Base-by-base conservation (phyloP, 23 red algal species). In the Gracilariopsis chorda region DNA sequence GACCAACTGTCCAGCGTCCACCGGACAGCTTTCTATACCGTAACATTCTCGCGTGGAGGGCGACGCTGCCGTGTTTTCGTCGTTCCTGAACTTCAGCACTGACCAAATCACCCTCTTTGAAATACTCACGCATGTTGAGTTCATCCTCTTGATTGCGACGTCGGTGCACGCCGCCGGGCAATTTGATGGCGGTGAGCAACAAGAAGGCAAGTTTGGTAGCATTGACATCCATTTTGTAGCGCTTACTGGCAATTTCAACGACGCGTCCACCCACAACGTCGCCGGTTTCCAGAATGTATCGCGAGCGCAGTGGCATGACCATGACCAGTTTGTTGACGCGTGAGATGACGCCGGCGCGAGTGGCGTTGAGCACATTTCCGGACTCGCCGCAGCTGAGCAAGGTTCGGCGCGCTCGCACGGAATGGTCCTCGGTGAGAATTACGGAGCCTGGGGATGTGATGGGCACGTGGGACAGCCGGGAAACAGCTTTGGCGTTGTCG, bases 271-370 rank as follows among this genome's bases (percentile, higher is more conserved):
- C 87, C 30, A 99, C 93, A 14, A 99, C 97, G 86, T 99, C 97
- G 10, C 97, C 97, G 13, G 95, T 93, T 60, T 99, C 93, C 4
- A 93, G 91, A 20, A 90, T 72, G 81, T 99, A 99, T 19, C 90
- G 82, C 21, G 92, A 69, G 52, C 93, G 89, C 52, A 95, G 69
- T 7, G 97, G 90, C 37, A 83, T 81, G 0, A 99, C 93, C 48
- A 94, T 88, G 19, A 99, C 93, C 3, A 99, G 91, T 67, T 96
- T 95, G 88, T 99, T 99, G 24, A 99, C 84, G 49, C 95, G 95
- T 53, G 93, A 82, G 16, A 98, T 90, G 1, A 94, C 83, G 16
- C 95, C 95, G 2, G 95, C 78, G 6, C 90, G 52, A 33, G 95
- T 98, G 9, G 95, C 94, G n/a, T 78, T 90, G 45, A 96, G 83